Evolutionary conservation across 83 land plant genomes (phyloP).

Genomic region (Picea abies): DNA sequence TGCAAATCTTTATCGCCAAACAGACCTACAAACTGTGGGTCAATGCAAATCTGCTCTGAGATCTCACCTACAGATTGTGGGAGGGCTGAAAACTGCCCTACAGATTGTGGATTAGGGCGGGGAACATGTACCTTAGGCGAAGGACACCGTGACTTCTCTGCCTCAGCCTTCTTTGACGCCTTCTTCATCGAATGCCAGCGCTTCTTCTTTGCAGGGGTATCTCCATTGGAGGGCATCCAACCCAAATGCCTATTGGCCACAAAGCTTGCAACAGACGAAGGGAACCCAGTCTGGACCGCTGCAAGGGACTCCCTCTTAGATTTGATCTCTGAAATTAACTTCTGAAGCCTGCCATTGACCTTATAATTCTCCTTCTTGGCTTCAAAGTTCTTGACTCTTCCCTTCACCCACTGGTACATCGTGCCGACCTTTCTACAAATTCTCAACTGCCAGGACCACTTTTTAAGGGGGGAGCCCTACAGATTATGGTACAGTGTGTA

Average conservation of each 20-base stretch:
- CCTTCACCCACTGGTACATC: slow-evolving; percentile 19
- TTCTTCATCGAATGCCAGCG: slow-evolving; percentile 7
- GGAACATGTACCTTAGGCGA: not conserved
- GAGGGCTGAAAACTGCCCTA: not conserved
- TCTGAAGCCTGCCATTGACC: slow-evolving; percentile 3
- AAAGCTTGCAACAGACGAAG: slow-evolving; percentile 23
- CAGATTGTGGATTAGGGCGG: not conserved
- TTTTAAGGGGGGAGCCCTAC: too few relatives aligned
- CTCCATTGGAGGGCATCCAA: slow-evolving; percentile 15
- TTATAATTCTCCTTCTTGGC: slow-evolving; percentile 12
- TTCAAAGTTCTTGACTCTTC: not conserved
- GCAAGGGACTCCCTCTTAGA: slow-evolving; percentile 15
- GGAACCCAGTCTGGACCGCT: slow-evolving; percentile 15
- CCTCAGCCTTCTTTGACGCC: not conserved
- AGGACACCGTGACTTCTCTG: not conserved
- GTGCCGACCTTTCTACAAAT: not conserved
- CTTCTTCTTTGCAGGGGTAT: slow-evolving; percentile 5
- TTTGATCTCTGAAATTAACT: slow-evolving; percentile 14
- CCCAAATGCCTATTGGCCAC: slow-evolving; percentile 4
- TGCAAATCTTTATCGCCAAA: not conserved
- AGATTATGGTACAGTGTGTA: too few relatives aligned
- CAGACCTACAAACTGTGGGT: not conserved
- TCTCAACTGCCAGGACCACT: too few relatives aligned
- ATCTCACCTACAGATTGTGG: not conserved
- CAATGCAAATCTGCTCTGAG: not conserved